These are phyloP conservation scores for Xylaria flabelliformis DNA, from an alignment of 495 filamentous ascomycete species.

Conservation along the genomic window DNA sequence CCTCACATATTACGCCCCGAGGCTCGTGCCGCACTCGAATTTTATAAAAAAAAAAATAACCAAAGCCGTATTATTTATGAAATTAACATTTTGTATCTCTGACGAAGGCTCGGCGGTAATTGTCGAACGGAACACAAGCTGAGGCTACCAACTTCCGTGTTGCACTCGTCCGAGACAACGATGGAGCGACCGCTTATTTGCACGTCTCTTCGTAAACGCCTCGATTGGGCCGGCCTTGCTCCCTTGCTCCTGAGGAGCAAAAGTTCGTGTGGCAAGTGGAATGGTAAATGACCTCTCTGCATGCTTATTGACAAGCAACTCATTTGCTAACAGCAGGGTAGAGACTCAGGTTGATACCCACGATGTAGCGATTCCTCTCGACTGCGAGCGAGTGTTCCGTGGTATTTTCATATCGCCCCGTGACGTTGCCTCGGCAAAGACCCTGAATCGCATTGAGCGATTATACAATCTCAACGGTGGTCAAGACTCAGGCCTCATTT, in stretches of 20 bases:
- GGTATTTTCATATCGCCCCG: constrained; percentile 61
- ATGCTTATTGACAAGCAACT: background rate
- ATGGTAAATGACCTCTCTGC: constrained; percentile 48
- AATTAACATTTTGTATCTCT: background rate
- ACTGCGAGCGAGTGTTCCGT: constrained; percentile 43
- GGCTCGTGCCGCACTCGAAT: background rate
- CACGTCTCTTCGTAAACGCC: constrained; percentile 59
- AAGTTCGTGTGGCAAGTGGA: constrained; percentile 45
- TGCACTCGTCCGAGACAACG: background rate
- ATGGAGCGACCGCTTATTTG: constrained; percentile 54
- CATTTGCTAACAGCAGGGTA: constrained; percentile 35
- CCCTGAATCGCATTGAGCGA: constrained; percentile 53
- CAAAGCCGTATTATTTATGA: background rate
- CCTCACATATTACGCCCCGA: background rate
- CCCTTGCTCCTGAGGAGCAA: constrained; percentile 49
- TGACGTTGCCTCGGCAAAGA: constrained; percentile 44
- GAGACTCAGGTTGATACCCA: constrained; percentile 59
- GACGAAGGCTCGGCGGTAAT: background rate
- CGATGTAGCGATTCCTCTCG: constrained; percentile 58
- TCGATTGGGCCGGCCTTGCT: constrained; percentile 56
- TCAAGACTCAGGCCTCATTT: constrained; percentile 56
- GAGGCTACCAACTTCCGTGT: background rate
- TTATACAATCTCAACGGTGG: constrained; percentile 53
- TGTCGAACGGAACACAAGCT: background rate
- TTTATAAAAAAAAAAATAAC: background rate